Conservation (phyloP, 768 basidiomycete species). For the Lentinula detonsa region DNA sequence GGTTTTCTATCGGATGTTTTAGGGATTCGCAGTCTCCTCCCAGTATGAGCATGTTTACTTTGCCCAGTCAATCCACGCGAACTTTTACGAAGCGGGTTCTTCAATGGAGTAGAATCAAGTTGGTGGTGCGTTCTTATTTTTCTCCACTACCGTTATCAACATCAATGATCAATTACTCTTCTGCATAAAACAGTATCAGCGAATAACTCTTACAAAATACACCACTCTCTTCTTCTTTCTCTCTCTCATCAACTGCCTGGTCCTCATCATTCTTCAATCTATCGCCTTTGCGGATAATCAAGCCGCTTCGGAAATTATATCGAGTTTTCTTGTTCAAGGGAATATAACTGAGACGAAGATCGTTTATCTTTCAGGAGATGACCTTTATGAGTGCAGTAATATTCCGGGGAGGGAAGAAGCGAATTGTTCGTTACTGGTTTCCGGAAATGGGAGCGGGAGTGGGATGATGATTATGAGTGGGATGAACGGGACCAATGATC, state of each 20-base stretch:
- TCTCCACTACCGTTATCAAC: neutral
- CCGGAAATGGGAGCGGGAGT: neutral
- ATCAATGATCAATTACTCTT: neutral
- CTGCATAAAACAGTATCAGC: constrained; percentile 29
- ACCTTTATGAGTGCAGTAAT: constrained; percentile 29
- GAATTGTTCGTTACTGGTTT: constrained; percentile 10
- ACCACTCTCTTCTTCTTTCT: constrained; percentile 44
- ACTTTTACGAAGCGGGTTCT: constrained; percentile 3
- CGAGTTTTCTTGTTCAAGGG: constrained; percentile 21
- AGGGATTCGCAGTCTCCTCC: neutral
- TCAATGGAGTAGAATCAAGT: constrained; percentile 6
- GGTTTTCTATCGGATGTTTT: neutral
- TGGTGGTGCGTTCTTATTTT: neutral
- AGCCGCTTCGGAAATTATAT: constrained; percentile 25
- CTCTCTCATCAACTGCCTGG: constrained; percentile 33
- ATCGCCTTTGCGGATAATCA: constrained; percentile 30
- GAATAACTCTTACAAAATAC: constrained; percentile 43
- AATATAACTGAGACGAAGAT: constrained; percentile 20
- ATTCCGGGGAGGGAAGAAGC: constrained; percentile 26
- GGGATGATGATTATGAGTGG: too few species aligned
- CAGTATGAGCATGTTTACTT: neutral
- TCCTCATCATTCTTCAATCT: constrained; percentile 35
- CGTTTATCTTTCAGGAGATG: constrained; percentile 10
- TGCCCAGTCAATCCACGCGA: constrained; percentile 3
- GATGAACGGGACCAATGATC: too few species aligned